phyloP scores from a whole-genome alignment of 2,329 filamentous ascomycete species.

The Chaetomiaceae sp. region DNA sequence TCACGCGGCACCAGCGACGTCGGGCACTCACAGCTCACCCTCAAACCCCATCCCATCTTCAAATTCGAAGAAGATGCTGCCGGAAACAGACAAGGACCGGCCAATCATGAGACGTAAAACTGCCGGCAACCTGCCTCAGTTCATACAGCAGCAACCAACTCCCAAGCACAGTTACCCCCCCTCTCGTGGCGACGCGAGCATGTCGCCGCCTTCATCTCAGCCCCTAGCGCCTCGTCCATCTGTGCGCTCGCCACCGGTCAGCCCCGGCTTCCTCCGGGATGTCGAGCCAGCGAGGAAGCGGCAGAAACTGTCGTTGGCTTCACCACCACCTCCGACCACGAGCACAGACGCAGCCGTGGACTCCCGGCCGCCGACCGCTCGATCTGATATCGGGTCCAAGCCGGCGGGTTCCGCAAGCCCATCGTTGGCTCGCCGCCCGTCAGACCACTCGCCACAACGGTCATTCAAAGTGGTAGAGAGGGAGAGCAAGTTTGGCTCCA shows the following conservation, averaged over 20 bases:
- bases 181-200: slow-evolving; percentile 1
- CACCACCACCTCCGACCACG: background rate
- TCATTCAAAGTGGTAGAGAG: background rate
- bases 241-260: slow-evolving; percentile 13
- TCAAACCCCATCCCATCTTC: background rate
- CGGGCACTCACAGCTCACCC: background rate
- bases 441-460: slow-evolving; percentile 1
- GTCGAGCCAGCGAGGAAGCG: slow-evolving; percentile 17
- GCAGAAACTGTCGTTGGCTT: slow-evolving; percentile 8
- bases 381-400: background rate
- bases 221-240: background rate
- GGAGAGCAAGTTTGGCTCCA: background rate
- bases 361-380: background rate
- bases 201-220: slow-evolving; percentile 4
- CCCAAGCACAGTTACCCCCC: slow-evolving; percentile 9
- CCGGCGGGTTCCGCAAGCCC: background rate
- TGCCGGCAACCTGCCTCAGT: slow-evolving; percentile 4
- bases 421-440: background rate
- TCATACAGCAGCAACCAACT: slow-evolving; percentile 7
- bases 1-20: background rate
- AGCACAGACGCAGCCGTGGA: slow-evolving; percentile 3
- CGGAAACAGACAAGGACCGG: slow-evolving; percentile 12
- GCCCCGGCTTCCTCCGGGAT: slow-evolving; percentile 4
- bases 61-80: slow-evolving; percentile 12
- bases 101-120: slow-evolving; percentile 18